Percentiles rank a stretch among this genome's conserved stretches.
Conservation (phyloP, 208 protist genomes). For the Trypanosomatidae sp. region DNA sequence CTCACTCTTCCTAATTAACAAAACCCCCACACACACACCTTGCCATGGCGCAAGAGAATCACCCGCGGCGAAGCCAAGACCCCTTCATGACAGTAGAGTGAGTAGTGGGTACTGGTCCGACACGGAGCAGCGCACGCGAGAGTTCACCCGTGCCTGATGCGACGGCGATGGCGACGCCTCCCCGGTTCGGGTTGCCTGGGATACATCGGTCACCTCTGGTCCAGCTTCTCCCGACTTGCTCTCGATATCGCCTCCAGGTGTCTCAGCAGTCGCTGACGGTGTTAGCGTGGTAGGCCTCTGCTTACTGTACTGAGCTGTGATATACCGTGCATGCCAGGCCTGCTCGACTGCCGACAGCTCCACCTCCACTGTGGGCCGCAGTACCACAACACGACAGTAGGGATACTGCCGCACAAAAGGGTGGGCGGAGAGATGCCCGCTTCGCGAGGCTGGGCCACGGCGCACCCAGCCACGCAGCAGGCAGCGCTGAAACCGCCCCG, state of each 20-base stretch:
- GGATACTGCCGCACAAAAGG: conserved; percentile 42
- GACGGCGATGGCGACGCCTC: conserved; percentile 5
- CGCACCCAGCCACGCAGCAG: conserved; percentile 40
- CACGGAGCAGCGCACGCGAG: conserved; percentile 49
- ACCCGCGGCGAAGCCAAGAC: not conserved
- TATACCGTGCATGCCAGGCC: conserved; percentile 38
- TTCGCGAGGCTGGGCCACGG: conserved; percentile 25
- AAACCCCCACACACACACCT: not conserved
- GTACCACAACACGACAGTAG: conserved; percentile 52
- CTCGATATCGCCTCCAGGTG: not conserved
- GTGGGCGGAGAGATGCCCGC: conserved; percentile 39
- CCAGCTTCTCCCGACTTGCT: not conserved
- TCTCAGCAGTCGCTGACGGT: not conserved
- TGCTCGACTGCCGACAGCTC: conserved; percentile 35
- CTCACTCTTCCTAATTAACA: not conserved
- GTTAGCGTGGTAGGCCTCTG: not conserved
- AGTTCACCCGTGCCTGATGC: conserved; percentile 2
- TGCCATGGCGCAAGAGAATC: not conserved
- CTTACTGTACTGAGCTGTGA: conserved; percentile 10
- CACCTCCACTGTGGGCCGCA: conserved; percentile 48
- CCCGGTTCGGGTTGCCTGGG: not conserved
- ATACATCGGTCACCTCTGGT: not conserved
- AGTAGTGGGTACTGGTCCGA: conserved; percentile 80
- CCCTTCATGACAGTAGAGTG: conserved; percentile 43
- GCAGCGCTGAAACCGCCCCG: conserved; percentile 74